These are phyloP conservation scores for Rhododendron kiyosumense DNA, from an alignment of 148 eudicot genomes.

Conservation along the genomic window DNA sequence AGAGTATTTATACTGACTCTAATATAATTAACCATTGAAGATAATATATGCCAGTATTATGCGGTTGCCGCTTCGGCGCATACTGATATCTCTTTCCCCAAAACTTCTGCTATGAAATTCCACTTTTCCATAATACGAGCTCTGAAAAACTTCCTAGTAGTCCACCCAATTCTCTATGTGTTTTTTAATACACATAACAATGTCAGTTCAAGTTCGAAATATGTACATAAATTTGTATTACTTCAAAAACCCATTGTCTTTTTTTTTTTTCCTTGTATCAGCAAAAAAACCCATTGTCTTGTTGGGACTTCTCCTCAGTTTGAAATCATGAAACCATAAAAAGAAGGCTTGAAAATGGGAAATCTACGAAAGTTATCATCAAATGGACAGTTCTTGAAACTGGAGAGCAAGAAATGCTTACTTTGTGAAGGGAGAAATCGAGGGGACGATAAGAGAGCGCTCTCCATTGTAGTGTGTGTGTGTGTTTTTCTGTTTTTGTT, in stretches of 20 bases:
- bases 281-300: neutral
- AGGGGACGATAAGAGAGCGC: conserved; percentile 48
- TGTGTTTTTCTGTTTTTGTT: no score
- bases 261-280: no score
- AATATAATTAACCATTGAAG: conserved; percentile 49
- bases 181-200: conserved; percentile 12
- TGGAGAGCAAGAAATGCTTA: conserved; percentile 23
- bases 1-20: no score
- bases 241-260: neutral
- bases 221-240: neutral
- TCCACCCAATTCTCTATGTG: conserved; percentile 52
- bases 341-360: neutral
- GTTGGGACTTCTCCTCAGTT: neutral
- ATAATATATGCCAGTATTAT: conserved; percentile 21
- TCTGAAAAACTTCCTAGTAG: conserved; percentile 26
- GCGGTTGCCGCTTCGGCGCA: conserved; percentile 22
- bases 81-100: conserved; percentile 21
- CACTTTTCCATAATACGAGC: conserved; percentile 46
- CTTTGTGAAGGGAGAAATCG: conserved; percentile 40
- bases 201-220: neutral
- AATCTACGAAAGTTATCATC: neutral
- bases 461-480: conserved; percentile 38
- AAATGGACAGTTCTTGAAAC: neutral
- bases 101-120: conserved; percentile 15
- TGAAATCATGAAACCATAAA: neutral